Evolutionary conservation across 2,329 filamentous ascomycete species (phyloP).

Genomic region (Botrytis medusae): DNA sequence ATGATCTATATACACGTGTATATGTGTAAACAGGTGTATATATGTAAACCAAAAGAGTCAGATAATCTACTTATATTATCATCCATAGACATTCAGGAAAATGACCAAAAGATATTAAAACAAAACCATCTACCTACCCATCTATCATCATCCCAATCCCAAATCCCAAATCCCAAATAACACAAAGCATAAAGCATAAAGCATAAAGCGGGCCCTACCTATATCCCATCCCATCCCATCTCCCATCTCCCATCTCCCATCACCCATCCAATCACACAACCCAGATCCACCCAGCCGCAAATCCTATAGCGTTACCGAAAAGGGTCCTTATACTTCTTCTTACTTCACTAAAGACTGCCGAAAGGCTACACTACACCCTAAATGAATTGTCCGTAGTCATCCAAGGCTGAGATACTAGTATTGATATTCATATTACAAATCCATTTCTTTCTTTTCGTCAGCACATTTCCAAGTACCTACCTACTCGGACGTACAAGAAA

Average conservation of each 20-base stretch:
- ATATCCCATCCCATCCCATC: no score
- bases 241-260: no score
- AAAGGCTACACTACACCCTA: background rate
- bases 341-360: conserved; percentile 43
- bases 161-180: background rate
- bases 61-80: no score
- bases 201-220: background rate
- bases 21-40: no score
- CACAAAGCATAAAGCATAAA: no score
- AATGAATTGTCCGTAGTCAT: background rate
- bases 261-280: background rate
- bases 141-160: no score
- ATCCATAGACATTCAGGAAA: no score
- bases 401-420: background rate
- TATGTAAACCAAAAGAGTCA: no score
- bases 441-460: background rate
- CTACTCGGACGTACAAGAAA: background rate
- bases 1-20: background rate
- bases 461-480: background rate
- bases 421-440: background rate
- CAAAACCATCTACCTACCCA: no score
- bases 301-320: background rate
- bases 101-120: no score
- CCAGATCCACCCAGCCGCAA: background rate
- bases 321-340: conserved; percentile 45